Evolutionary conservation across 352 stramenopile genomes (phyloP).

Genomic region (Pythium sukuiense): DNA sequence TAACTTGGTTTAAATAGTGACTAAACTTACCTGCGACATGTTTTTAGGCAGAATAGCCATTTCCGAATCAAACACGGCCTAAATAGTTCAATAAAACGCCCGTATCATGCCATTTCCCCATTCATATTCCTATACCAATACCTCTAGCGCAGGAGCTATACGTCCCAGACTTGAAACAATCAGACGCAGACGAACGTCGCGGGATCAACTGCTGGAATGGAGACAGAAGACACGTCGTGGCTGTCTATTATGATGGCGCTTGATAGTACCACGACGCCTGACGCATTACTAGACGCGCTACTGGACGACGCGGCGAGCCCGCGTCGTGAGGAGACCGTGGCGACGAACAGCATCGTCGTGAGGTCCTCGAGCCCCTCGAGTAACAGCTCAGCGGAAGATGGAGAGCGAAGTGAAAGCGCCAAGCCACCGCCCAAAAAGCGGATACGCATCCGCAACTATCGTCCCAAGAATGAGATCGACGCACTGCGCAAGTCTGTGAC

Average conservation of each 20-base stretch:
- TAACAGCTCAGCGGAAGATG: not conserved
- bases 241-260: not conserved
- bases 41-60: no score
- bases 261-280: not conserved
- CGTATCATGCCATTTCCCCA: no score
- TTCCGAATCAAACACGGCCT: no score
- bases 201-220: not conserved
- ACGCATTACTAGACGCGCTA: conserved; percentile 10
- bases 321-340: not conserved
- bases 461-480: conserved; percentile 12
- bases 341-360: not conserved
- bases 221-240: conserved; percentile 7
- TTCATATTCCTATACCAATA: no score
- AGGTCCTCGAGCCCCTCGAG: not conserved
- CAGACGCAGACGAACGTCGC: not conserved
- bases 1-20: no score
- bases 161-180: not conserved
- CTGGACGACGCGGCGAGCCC: not conserved
- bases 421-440: conserved; percentile 1
- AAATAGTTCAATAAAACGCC: no score
- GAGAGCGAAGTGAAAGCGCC: not conserved
- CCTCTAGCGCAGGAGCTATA: no score
- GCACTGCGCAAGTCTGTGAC: conserved; percentile 4
- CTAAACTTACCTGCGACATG: no score
- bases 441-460: conserved; percentile 8